Evolutionary conservation across 164 flowering plant genomes (phyloP), one percentile per base, ranked within the genome.

Genomic region (Berberis vulgaris): DNA sequence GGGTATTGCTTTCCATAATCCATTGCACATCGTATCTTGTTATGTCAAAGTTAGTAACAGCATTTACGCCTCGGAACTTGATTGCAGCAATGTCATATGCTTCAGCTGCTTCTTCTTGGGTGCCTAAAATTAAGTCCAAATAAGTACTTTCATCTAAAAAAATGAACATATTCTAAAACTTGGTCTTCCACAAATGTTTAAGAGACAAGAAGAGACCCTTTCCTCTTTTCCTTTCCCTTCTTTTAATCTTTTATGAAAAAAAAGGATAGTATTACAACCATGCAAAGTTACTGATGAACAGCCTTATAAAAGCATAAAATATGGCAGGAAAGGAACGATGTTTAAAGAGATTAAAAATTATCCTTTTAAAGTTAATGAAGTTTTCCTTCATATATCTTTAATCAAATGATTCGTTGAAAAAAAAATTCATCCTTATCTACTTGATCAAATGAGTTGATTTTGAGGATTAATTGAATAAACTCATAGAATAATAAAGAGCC

Each of bases 101-200:
- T 66, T 86, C 92, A 3, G 92, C 92, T 9, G 92, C 92, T 71
- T 86, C 88, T 68, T 86, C 92, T 69, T 86, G 92, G 38, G 88
- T 86, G 71, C 92, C 92, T 86, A 61, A 47, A 71, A 43, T 7
- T 44, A 9, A 43, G 41, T 44, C 41, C 54, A 44, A 45, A 5
- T 62, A 9, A 49, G 41, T 49, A 61, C 11, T 39, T 42, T 55
- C 7, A 56, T 56, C 4, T 5, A 42, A 56, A 56, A 13, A 56
- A 56, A 38, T 26, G 1, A 56, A 3, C 10, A 10, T 7, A 10
- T 50, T 10, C 5, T 8, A 46, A 46, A 46, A 46, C 6, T 46
- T 46, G 8, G 5, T 50, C 3, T 50, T 50, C 8, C 8, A 46
- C 41, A 52, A 63, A 5, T 6, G 41, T 46, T 11, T 43, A 7